phyloP scores from a whole-genome alignment of 164 flowering plant species.

The Amborella trichopoda region DNA sequence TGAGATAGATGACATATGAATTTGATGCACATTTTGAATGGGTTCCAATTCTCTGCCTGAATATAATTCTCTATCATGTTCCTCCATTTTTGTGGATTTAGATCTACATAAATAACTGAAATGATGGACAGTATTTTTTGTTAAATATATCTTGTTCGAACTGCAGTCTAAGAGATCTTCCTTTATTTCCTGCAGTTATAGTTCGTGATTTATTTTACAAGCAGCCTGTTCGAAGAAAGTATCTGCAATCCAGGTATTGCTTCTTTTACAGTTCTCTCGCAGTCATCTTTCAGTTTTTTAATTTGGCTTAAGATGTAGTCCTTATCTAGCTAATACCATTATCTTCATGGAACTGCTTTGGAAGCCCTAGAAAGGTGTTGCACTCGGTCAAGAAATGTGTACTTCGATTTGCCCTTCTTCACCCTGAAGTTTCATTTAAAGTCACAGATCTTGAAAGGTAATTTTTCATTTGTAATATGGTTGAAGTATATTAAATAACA shows the following conservation, averaged over 20 bases:
- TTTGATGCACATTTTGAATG: too few species aligned
- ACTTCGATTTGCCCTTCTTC: slow-evolving; percentile 63
- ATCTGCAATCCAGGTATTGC: slow-evolving; percentile 65
- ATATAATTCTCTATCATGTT: too few species aligned
- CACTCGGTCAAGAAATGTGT: slow-evolving; percentile 62
- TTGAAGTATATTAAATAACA: too few species aligned
- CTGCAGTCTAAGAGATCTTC: too few species aligned
- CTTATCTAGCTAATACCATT: neutral
- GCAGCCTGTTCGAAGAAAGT: slow-evolving; percentile 91
- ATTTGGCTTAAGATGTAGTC: neutral
- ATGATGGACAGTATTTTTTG: too few species aligned
- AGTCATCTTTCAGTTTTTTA: neutral
- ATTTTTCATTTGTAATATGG: neutral
- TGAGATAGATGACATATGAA: too few species aligned
- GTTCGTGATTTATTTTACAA: slow-evolving; percentile 90
- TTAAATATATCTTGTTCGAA: too few species aligned
- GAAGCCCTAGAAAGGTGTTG: slow-evolving; percentile 75
- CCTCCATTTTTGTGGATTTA: too few species aligned
- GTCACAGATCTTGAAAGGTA: slow-evolving; percentile 72
- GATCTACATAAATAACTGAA: too few species aligned
- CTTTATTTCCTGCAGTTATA: slow-evolving; percentile 34
- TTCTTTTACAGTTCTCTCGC: slow-evolving; percentile 1
- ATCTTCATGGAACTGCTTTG: slow-evolving; percentile 7
- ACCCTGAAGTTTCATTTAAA: slow-evolving; percentile 49
- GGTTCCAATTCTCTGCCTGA: too few species aligned